Conservation (phyloP, 495 filamentous ascomycete genomes). For the Penicillium robsamsonii region DNA sequence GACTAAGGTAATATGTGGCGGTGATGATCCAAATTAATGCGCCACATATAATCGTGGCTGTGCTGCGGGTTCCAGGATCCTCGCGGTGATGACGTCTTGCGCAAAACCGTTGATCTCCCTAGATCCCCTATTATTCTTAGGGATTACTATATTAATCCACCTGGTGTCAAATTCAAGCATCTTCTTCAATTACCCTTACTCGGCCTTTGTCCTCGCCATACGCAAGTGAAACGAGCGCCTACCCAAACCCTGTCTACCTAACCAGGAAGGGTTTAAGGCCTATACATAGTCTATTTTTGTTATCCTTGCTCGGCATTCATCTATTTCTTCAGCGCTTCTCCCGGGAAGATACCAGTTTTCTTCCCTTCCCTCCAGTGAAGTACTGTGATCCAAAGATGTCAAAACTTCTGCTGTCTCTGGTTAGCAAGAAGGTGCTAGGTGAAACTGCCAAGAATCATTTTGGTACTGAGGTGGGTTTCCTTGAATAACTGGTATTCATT, state of each 20-base stretch:
- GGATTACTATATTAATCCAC: constrained; percentile 13
- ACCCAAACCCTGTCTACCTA: constrained; percentile 17
- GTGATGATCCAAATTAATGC: constrained; percentile 1
- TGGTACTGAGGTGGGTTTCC: constrained; percentile 58
- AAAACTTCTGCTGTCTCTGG: constrained; percentile 49
- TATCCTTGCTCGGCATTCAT: constrained; percentile 13
- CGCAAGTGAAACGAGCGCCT: constrained; percentile 13
- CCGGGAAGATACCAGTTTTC: background rate
- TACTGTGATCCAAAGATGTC: constrained; percentile 44
- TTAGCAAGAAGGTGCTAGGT: constrained; percentile 64
- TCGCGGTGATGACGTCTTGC: constrained; percentile 15
- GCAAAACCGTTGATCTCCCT: constrained; percentile 7
- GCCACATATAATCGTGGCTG: constrained; percentile 15
- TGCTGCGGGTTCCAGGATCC: constrained; percentile 13
- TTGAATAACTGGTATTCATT: background rate
- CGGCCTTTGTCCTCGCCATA: background rate
- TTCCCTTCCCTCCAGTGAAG: background rate
- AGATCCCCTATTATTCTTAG: background rate
- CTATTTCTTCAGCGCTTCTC: constrained; percentile 18
- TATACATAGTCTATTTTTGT: constrained; percentile 23
- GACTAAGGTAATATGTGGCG: constrained; percentile 19
- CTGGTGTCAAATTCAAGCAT: background rate
- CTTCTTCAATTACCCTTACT: background rate
- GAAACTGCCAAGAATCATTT: constrained; percentile 65
- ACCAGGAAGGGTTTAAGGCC: constrained; percentile 9